Base-by-base conservation (phyloP, 2,329 filamentous ascomycete species). In the Hirsutella minnesotensis region DNA sequence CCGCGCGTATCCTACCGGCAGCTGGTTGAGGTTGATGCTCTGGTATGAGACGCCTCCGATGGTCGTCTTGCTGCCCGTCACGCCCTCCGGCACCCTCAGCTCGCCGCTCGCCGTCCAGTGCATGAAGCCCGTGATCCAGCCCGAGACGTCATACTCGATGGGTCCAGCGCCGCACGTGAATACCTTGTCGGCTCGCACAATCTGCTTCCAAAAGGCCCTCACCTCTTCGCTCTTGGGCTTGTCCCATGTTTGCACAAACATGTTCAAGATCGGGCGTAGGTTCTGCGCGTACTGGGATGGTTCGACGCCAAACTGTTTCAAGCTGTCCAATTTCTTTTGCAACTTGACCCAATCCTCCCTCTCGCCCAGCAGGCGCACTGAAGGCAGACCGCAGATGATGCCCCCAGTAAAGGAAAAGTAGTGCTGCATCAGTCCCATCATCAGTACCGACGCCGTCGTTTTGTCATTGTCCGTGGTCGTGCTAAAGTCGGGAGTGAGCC, bases 81-180 rank as follows among this genome's bases (percentile, higher is more conserved):
- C 38, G 5, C 53, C 47, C 2, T 48, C 43, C 16, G 42, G 38
- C 13, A 56, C 42, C 8, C 53, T 42, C 30, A 53, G 41, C 1
- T 39, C 30, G 0, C 70, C 70, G 15, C 61, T 44, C 1, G 49
- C 51, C 15, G 55, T 49, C 66, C 68, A 74, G 47, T 66, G 67
- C 48, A 65, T 56, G 46, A 74, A 72, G 0, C 63, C 67, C 1
- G 66, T 66, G 41, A 72, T 61, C 70, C 69, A 75, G 5, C 72
- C 70, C 0, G 62, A 66, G 3, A 70, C 46, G 38, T 57, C 55
- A 49, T 53, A 65, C 49, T 61, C 63, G 48, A 39, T 55, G 21
- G 50, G 53, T 3, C 52, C 60, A 33, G 44, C 52, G n/a, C 53
- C 53, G 36, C 49, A 62, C n/a, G 45, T 50, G 39, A 45, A 58